These are phyloP conservation scores for Leishmania mexicana DNA, from an alignment of 208 protist species.

Conservation along the genomic window DNA sequence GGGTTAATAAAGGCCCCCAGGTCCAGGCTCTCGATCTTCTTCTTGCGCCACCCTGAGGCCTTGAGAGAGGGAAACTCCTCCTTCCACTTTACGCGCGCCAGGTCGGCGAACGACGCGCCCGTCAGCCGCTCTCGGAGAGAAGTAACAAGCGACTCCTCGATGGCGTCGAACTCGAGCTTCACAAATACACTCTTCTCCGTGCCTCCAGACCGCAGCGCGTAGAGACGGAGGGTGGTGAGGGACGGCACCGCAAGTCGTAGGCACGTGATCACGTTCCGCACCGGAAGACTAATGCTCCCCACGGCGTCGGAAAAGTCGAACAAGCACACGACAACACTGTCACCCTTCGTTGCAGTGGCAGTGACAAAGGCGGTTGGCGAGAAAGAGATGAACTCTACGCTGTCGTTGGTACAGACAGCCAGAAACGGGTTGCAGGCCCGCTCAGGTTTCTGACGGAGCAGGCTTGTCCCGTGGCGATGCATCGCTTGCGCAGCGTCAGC, in stretches of 20 bases:
- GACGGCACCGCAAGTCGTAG: conserved; percentile 51
- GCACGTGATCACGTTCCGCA: conserved; percentile 63
- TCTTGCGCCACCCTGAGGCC: conserved; percentile 49
- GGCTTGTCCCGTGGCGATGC: conserved; percentile 30
- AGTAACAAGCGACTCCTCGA: conserved; percentile 19
- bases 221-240: conserved; percentile 40
- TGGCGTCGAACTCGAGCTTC: conserved; percentile 38
- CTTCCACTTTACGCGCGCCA: conserved; percentile 16
- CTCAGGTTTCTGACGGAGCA: conserved; percentile 32
- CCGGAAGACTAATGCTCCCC: conserved; percentile 38
- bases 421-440: conserved; percentile 56
- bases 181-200: conserved; percentile 41
- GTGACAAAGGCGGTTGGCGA: conserved; percentile 11
- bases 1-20: conserved; percentile 91
- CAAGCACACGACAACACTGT: conserved; percentile 32
- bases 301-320: conserved; percentile 44
- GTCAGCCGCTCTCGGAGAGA: conserved; percentile 8
- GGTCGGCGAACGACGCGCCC: not conserved
- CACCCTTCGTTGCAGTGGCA: not conserved
- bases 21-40: conserved; percentile 47
- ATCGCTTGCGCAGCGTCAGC: conserved; percentile 19
- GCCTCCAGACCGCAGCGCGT: conserved; percentile 49
- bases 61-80: conserved; percentile 29
- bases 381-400: conserved; percentile 31
- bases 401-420: conserved; percentile 4